Base-by-base conservation (phyloP, 1,284 basidiomycete genomes). In the Trichosporon sp. region DNA sequence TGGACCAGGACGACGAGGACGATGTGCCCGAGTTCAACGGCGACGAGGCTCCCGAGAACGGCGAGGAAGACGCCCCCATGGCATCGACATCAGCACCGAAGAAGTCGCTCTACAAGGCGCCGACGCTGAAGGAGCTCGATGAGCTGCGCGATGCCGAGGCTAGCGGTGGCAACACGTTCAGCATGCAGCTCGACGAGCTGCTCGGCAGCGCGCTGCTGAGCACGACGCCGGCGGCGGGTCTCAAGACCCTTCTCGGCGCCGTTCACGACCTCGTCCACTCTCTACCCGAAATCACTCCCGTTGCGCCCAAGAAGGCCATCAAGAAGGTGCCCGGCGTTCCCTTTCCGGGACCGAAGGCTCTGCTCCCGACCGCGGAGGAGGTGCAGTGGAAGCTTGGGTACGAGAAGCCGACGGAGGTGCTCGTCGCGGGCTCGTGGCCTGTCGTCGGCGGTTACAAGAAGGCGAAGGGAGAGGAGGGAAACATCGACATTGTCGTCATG, bases 401-500 rank as follows among this genome's bases (percentile, higher is more conserved):
- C 74, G 80, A 91, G 88, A 78, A 89, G 88, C 85, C 83, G 7
- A 75, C 78, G 66, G 84, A 84, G 72, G 78, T 85, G 2, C 75
- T 83, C 46, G 78, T 85, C 10, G 83, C 86, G 87, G 71, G 88
- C 80, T 79, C 77, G 68, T 87, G 83, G 84, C 78, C 79, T 87
- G 92, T 76, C 89, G 91, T 81, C 86, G 88, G 73, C 88, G 91
- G 82, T 0, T 84, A 84, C 71, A 83, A 82, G 74, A 79, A 78
- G 72, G 82, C 78, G 5, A 84, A 83, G 74, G 80, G 81, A 14
- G 83, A 85, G 66, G 87, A 85, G 66, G 96, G 91, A 78, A 88
- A 87, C 4, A 89, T 98, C 8, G 94, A 98, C 81, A 74, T 97
- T 63, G 91, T 92, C 0, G 86, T 96, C 1, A 90, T 92, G 78